Evolutionary conservation across 441 rosid species (phyloP).

Genomic region (Mallotus japonicus): DNA sequence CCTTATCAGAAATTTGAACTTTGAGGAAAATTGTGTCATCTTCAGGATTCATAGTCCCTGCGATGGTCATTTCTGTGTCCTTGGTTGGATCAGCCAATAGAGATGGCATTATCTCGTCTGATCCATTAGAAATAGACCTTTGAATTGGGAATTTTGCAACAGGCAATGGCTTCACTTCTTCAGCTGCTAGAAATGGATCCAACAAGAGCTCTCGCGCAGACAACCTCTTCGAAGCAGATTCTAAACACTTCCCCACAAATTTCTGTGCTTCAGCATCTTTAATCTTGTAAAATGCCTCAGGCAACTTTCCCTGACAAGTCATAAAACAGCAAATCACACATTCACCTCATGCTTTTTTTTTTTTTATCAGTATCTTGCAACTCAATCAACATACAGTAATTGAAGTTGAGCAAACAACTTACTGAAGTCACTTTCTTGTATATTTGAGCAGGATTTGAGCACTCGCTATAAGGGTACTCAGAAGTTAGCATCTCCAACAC

Average conservation of each 20-base stretch:
- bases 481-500: conserved; percentile 75
- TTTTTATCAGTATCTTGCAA: background rate
- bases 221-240: conserved; percentile 60
- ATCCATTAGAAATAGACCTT: conserved; percentile 31
- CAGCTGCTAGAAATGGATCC: conserved; percentile 61
- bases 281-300: conserved; percentile 68
- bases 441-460: conserved; percentile 75
- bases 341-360: background rate
- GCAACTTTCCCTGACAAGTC: conserved; percentile 70
- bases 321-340: background rate
- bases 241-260: conserved; percentile 79
- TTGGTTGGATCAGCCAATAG: conserved; percentile 40
- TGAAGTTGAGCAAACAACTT: conserved; percentile 17
- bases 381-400: background rate
- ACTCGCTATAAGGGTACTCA: conserved; percentile 76
- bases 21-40: conserved; percentile 75
- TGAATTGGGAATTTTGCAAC: conserved; percentile 30
- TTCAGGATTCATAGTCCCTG: conserved; percentile 71
- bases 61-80: conserved; percentile 72
- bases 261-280: conserved; percentile 55
- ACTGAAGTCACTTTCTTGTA: conserved; percentile 80
- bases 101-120: conserved; percentile 32
- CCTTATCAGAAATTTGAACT: conserved; percentile 70
- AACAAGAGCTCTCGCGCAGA: conserved; percentile 66
- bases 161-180: conserved; percentile 36